Conservation (phyloP, 2,329 filamentous ascomycete genomes). For the Colletotrichum graminicola region DNA sequence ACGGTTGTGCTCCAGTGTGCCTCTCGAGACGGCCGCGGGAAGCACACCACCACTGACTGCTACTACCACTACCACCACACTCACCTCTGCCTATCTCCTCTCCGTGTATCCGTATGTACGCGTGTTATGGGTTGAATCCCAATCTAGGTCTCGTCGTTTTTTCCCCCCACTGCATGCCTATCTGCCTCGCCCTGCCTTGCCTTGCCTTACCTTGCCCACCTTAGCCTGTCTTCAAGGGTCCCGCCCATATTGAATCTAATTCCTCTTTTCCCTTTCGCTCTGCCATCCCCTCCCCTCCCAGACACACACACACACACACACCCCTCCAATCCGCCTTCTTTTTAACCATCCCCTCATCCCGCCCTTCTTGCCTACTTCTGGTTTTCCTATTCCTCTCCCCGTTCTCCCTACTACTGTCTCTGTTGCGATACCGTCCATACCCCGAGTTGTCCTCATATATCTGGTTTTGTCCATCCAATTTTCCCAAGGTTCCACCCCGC, state of each 20-base stretch:
- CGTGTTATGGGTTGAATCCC: background rate
- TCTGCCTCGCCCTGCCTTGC: slow-evolving; percentile 28
- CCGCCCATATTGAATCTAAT: slow-evolving; percentile 39
- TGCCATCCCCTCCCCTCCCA: too few species aligned
- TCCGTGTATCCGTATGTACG: too few species aligned
- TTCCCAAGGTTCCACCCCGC: background rate
- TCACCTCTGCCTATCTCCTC: too few species aligned
- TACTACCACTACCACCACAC: background rate
- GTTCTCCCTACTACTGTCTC: background rate
- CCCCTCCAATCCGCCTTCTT: slow-evolving; percentile 6
- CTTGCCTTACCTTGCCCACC: slow-evolving; percentile 20
- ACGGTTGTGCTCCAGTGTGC: slow-evolving; percentile 28
- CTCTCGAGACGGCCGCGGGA: slow-evolving; percentile 20
- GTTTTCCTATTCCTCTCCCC: background rate
- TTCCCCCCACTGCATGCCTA: background rate
- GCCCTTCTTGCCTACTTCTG: slow-evolving; percentile 3
- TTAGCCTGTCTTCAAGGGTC: slow-evolving; percentile 35
- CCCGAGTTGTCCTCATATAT: background rate
- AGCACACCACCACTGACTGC: slow-evolving; percentile 17
- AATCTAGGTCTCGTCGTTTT: slow-evolving; percentile 4
- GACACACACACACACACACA: too few species aligned
- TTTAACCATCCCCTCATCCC: slow-evolving; percentile 25
- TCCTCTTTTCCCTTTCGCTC: slow-evolving; percentile 29
- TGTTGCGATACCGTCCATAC: background rate
- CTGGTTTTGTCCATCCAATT: background rate